phyloP scores from a whole-genome alignment of 345 rosid species.

The Eucalyptus lansdowneana region DNA sequence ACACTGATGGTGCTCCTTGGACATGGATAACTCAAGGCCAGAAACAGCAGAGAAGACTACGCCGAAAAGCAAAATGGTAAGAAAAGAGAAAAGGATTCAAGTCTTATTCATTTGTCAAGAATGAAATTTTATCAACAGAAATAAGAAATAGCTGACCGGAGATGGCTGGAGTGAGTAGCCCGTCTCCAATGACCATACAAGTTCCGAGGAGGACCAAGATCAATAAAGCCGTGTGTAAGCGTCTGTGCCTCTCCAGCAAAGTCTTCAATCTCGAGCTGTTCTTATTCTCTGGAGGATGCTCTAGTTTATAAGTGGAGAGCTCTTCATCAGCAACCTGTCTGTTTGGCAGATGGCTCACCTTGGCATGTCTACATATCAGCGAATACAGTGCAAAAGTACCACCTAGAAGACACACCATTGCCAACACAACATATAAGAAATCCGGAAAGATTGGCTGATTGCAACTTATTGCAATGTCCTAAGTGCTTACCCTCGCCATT shows the following conservation, averaged over 20 bases:
- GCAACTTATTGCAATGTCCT: background rate
- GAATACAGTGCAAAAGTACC: conserved; percentile 98
- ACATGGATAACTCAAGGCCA: conserved; percentile 91
- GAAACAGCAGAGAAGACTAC: conserved; percentile 98
- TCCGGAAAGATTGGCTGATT: background rate
- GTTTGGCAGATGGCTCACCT: conserved; percentile 91
- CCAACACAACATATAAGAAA: background rate
- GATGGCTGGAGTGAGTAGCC: conserved; percentile 94
- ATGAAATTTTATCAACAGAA: background rate
- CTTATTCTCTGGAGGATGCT: conserved; percentile 58
- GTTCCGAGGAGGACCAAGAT: conserved; percentile 96
- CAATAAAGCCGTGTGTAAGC: conserved; percentile 82
- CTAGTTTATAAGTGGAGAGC: conserved; percentile 89
- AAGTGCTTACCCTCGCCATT: conserved; percentile 81
- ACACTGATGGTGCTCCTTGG: conserved; percentile 88
- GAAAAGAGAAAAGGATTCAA: background rate
- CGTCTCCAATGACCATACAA: conserved; percentile 99
- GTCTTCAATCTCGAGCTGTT: conserved; percentile 51
- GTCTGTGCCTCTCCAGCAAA: conserved; percentile 71
- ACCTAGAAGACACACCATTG: conserved; percentile 22
- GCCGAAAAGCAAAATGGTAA: background rate
- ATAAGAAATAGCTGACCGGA: conserved; percentile 40
- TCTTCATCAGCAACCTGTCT: conserved; percentile 90
- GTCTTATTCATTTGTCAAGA: background rate
- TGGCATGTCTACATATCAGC: conserved; percentile 83